Percentiles rank a stretch among this genome's conserved stretches.
phyloP scores from a whole-genome alignment of 2,329 filamentous ascomycete genomes.

The Clarireedia monteithiana region DNA sequence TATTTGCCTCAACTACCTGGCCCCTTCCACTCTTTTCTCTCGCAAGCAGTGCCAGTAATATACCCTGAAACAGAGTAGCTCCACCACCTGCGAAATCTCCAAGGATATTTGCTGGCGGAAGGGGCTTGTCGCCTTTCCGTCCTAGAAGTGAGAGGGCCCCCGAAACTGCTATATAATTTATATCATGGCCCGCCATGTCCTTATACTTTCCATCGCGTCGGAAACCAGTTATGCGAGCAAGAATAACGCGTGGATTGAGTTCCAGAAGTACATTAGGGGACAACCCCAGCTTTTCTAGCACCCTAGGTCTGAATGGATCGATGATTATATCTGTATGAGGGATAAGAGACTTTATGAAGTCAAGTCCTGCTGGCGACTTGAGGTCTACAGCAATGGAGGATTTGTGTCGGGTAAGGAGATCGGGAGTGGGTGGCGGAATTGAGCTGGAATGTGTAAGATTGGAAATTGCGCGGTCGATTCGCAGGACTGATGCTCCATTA shows the following conservation, averaged over 20 bases:
- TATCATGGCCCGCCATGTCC: constrained; percentile 88
- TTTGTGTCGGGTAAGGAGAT: constrained; percentile 76
- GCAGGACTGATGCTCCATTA: constrained; percentile 79
- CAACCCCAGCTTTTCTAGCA: constrained; percentile 77
- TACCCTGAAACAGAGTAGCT: constrained; percentile 70
- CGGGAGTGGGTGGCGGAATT: constrained; percentile 45
- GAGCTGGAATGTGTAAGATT: constrained; percentile 34
- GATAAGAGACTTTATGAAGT: constrained; percentile 59
- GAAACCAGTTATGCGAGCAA: constrained; percentile 86
- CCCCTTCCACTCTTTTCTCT: constrained; percentile 58
- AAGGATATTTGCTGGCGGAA: constrained; percentile 74
- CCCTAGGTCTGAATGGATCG: constrained; percentile 87
- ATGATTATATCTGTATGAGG: constrained; percentile 68
- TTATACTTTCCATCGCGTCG: constrained; percentile 78
- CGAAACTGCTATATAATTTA: constrained; percentile 89
- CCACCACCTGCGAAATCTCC: constrained; percentile 91
- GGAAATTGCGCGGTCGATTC: constrained; percentile 63
- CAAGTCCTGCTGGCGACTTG: constrained; percentile 55
- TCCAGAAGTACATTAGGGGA: constrained; percentile 58
- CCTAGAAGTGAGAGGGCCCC: constrained; percentile 75
- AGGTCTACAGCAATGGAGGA: constrained; percentile 73
- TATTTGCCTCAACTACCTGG: constrained; percentile 91
- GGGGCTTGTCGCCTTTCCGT: constrained; percentile 58
- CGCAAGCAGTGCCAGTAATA: constrained; percentile 70
- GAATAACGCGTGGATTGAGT: constrained; percentile 67